Conservation (phyloP, 257 asterid genomes). For the Striga asiatica region DNA sequence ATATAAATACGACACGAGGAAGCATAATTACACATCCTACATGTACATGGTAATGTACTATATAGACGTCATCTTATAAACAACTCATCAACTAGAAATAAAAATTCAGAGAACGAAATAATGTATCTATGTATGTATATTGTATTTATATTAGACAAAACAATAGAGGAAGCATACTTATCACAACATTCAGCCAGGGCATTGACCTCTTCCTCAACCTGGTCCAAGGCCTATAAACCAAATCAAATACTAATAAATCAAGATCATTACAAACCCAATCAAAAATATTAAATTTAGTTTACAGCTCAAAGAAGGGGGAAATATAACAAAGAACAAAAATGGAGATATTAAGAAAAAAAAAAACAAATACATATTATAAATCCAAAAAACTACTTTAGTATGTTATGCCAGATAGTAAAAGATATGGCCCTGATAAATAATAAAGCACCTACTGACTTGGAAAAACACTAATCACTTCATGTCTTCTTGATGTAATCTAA, state of each 20-base stretch:
- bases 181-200: slow-evolving; percentile 86
- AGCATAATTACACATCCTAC: too few relatives aligned
- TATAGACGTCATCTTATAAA: too few relatives aligned
- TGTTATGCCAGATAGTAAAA: neutral
- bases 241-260: too few relatives aligned
- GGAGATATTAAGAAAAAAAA: neutral
- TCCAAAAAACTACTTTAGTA: neutral
- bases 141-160: neutral
- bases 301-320: neutral
- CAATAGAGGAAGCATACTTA: slow-evolving; percentile 38
- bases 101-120: slow-evolving; percentile 1
- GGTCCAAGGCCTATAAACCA: slow-evolving; percentile 75
- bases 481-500: neutral
- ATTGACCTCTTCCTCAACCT: slow-evolving; percentile 86
- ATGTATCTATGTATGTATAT: too few relatives aligned
- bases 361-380: neutral
- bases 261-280: too few relatives aligned
- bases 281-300: slow-evolving; percentile 13
- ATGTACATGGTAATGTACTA: too few relatives aligned
- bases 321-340: too few relatives aligned
- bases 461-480: neutral
- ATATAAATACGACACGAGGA: too few relatives aligned
- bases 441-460: neutral
- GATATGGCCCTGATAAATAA: slow-evolving; percentile 1
- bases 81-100: neutral